These are phyloP conservation scores for Stipa capillata DNA, from an alignment of 176 grass and related monocot genomes.

Conservation along the genomic window DNA sequence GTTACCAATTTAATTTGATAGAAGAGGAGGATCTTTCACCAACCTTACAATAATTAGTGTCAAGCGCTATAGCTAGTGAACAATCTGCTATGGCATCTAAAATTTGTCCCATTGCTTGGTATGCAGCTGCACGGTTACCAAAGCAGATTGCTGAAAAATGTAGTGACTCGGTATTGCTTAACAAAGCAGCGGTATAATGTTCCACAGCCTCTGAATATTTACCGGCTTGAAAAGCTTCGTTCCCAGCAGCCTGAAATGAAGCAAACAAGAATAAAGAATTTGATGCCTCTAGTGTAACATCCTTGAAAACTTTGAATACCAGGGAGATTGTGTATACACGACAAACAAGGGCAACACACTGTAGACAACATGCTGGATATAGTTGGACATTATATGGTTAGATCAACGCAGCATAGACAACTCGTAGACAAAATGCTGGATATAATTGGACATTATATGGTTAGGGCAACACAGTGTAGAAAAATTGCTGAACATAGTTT, in stretches of 20 bases:
- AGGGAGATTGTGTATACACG: background rate
- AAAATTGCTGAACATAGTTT: background rate
- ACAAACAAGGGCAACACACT: background rate
- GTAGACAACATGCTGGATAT: background rate
- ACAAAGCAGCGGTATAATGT: slow-evolving; percentile 66
- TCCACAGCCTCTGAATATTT: slow-evolving; percentile 79
- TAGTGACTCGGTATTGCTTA: slow-evolving; percentile 54
- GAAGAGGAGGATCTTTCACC: slow-evolving; percentile 16
- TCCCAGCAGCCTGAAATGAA: slow-evolving; percentile 65
- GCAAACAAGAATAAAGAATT: slow-evolving; percentile 11
- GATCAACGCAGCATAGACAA: background rate
- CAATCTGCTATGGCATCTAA: slow-evolving; percentile 92
- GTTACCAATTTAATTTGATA: background rate
- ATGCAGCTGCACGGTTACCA: slow-evolving; percentile 83
- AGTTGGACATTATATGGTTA: background rate
- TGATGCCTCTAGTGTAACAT: background rate
- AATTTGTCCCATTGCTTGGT: slow-evolving; percentile 79
- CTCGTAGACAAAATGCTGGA: slow-evolving; percentile 1
- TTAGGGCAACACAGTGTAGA: background rate
- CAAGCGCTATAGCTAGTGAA: slow-evolving; percentile 71
- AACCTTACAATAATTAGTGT: slow-evolving; percentile 73
- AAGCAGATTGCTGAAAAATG: slow-evolving; percentile 73
- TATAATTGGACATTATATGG: slow-evolving; percentile 1
- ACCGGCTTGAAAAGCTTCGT: slow-evolving; percentile 80
- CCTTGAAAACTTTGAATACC: slow-evolving; percentile 2